These are phyloP conservation scores for Letharia lupina DNA, from an alignment of 495 filamentous ascomycete species.

Conservation along the genomic window DNA sequence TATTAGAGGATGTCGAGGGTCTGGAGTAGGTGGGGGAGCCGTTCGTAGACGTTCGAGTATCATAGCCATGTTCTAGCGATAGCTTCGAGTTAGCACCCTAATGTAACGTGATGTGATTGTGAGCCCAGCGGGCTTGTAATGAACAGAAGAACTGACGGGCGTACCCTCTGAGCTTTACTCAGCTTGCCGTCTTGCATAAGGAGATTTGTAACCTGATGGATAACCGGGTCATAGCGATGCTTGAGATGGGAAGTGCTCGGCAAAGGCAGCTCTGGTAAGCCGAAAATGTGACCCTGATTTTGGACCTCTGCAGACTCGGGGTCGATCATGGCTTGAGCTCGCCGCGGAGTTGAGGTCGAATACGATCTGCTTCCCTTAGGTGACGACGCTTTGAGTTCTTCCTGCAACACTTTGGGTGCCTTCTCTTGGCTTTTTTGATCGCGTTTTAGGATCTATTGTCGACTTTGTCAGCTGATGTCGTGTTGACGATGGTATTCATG, in stretches of 20 bases:
- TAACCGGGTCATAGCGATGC: constrained; percentile 69
- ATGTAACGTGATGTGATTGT: neutral
- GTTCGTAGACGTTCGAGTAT: constrained; percentile 87
- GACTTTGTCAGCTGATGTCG: constrained; percentile 14
- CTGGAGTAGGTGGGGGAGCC: constrained; percentile 61
- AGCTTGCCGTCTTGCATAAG: constrained; percentile 87
- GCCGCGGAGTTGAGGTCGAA: constrained; percentile 45
- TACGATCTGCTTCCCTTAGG: constrained; percentile 47
- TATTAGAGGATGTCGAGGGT: constrained; percentile 60
- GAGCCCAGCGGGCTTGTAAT: neutral
- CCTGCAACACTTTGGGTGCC: constrained; percentile 60
- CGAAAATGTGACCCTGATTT: constrained; percentile 60
- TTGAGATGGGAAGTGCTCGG: constrained; percentile 48
- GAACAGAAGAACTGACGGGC: constrained; percentile 28
- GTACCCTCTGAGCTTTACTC: constrained; percentile 70
- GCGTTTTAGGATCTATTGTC: constrained; percentile 52
- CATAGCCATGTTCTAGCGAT: constrained; percentile 64
- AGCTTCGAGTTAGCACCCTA: constrained; percentile 9
- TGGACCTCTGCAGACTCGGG: constrained; percentile 29
- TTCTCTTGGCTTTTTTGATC: constrained; percentile 55
- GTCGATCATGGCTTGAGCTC: constrained; percentile 33
- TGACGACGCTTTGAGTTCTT: constrained; percentile 38
- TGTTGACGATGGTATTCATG: constrained; percentile 2
- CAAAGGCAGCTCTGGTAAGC: constrained; percentile 56
- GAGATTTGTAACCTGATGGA: constrained; percentile 80